A percentile compares a stretch with the other conserved stretches of the same genome.
Evolutionary conservation across 176 grass and related monocot genomes (phyloP).

Genomic region (Elymus sibiricus): DNA sequence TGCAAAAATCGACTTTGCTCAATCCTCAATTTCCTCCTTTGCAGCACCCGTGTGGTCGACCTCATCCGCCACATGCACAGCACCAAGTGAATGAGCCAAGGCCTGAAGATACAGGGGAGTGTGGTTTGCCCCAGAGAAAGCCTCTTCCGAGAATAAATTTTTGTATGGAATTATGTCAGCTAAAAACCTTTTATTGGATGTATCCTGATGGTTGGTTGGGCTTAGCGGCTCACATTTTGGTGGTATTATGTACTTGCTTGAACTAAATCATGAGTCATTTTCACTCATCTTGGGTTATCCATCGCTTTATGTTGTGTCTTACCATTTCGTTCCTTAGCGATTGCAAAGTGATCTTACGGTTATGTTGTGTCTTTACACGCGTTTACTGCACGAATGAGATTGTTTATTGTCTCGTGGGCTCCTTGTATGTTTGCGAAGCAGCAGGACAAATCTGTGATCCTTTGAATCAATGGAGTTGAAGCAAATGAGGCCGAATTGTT

Average conservation of each 20-base stretch:
- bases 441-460: too few relatives aligned
- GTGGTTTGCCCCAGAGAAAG: conserved; percentile 14
- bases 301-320: not conserved
- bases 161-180: conserved; percentile 7
- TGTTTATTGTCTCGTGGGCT: too few relatives aligned
- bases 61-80: conserved; percentile 78
- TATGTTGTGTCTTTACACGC: too few relatives aligned
- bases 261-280: not conserved
- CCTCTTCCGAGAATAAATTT: conserved; percentile 47
- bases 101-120: conserved; percentile 17
- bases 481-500: too few relatives aligned
- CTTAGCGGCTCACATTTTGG: not conserved
- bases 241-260: conserved; percentile 1
- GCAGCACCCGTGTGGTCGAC: conserved; percentile 80
- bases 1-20: not conserved
- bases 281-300: not conserved
- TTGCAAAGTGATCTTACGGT: too few relatives aligned
- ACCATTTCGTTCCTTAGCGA: too few relatives aligned
- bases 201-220: conserved; percentile 9
- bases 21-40: not conserved
- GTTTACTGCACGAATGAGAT: too few relatives aligned
- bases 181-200: conserved; percentile 14
- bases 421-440: too few relatives aligned
- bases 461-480: too few relatives aligned
- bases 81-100: conserved; percentile 41